Conservation (phyloP, 495 filamentous ascomycete genomes). For the Aspergillus heteromorphus region DNA sequence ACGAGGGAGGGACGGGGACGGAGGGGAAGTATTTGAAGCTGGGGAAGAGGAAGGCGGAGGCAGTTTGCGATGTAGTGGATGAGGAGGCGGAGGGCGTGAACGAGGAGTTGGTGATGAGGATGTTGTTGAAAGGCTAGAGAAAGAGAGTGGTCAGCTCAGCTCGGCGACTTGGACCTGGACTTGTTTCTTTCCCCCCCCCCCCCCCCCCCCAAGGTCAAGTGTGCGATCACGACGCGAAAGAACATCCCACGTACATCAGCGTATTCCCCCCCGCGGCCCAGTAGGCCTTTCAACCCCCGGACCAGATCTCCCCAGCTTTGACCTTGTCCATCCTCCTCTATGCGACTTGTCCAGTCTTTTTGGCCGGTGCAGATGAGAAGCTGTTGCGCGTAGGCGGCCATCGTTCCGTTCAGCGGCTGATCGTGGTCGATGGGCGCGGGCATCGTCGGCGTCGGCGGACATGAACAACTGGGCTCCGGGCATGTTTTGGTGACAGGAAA, state of each 20-base stretch:
- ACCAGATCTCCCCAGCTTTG: conserved; percentile 54
- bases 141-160: too few species aligned
- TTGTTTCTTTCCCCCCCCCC: too few species aligned
- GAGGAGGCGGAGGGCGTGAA: conserved; percentile 45
- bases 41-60: conserved; percentile 69
- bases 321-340: conserved; percentile 56
- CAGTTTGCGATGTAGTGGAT: conserved; percentile 33
- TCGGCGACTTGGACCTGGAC: too few species aligned
- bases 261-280: conserved; percentile 61
- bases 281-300: conserved; percentile 60
- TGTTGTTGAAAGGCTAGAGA: conserved; percentile 69
- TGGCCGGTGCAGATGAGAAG: conserved; percentile 76
- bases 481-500: conserved; percentile 53
- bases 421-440: conserved; percentile 72
- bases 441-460: conserved; percentile 57
- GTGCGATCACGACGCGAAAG: too few species aligned
- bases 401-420: conserved; percentile 63
- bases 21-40: conserved; percentile 71
- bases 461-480: conserved; percentile 66
- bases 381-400: conserved; percentile 76
- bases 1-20: conserved; percentile 41
- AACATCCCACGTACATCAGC: conserved; percentile 67
- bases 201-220: conserved; percentile 4
- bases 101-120: conserved; percentile 67
- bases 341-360: conserved; percentile 68